Base-by-base conservation (phyloP, 139 green algal genomes). In the Chlorella sorokiniana region DNA sequence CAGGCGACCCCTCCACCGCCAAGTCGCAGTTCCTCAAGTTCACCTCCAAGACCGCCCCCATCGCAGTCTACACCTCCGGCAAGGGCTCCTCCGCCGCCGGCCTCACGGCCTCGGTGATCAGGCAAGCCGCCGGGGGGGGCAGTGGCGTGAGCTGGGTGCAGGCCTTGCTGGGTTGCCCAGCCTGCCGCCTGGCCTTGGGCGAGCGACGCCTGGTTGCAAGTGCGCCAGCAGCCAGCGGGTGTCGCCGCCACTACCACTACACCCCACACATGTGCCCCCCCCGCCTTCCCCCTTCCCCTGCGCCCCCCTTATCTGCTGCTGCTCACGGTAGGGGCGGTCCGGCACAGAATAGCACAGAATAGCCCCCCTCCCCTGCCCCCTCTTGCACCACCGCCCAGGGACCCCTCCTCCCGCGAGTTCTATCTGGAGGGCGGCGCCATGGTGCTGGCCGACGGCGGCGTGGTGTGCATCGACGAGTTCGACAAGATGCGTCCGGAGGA, bases 381-480 rank as follows among this genome's bases (percentile, higher is more conserved):
- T 23, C 16, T 25, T 51, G 16, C 38, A 20, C 38, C n/a, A 7
- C 23, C 22, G 8, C 42, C 38, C 67, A 83, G 84, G 23, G 84
- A 88, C 71, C 73, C 84, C 33, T 45, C 79, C 20, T 86, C 87
- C 10, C 85, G 92, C 22, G 94, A 98, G 81, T 98, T 97, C 76
- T 96, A 92, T 62, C 86, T 95, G 52, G 91, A 95, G 91, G 97
- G 96, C 29, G 97, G 97, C 25, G 97, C 97, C 65, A 97, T 99
- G 90, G 98, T 99, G 90, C 90, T 99, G 78, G 96, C 96, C 35
- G 96, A 99, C 79, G 95, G 96, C 48, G 96, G 96, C 59, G 93
- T 99, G 51, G 97, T 98, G 78, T 99, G 97, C 92, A 99, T 99
- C 78, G 97, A 99, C 70, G 97, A 99, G 91, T 99, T 99, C 89